These are phyloP conservation scores for Penicillium oxalicum DNA, from an alignment of 2,329 filamentous ascomycete genomes.

Conservation along the genomic window DNA sequence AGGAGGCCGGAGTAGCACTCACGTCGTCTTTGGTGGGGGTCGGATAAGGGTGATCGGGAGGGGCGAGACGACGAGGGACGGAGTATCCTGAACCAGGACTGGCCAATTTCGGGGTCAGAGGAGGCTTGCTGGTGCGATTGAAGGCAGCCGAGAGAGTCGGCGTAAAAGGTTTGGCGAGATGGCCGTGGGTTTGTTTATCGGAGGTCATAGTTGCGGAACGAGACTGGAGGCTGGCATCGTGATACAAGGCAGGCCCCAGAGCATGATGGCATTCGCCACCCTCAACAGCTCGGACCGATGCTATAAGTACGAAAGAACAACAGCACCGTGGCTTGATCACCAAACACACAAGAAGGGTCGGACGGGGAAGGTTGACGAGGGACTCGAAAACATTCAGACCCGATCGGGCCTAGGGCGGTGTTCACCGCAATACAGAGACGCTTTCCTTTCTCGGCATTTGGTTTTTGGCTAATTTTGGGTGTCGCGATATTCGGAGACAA, in stretches of 20 bases:
- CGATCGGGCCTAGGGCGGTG: conserved; percentile 23
- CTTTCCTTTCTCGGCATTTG: background rate
- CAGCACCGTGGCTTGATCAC: conserved; percentile 8
- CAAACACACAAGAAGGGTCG: conserved; percentile 5
- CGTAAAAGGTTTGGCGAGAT: conserved; percentile 55
- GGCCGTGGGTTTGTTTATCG: conserved; percentile 49
- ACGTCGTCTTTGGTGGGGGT: conserved; percentile 44
- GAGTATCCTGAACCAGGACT: conserved; percentile 29
- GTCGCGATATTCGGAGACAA: too few species aligned
- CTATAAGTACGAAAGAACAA: conserved; percentile 4
- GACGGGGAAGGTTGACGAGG: conserved; percentile 10
- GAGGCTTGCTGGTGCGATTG: conserved; percentile 50
- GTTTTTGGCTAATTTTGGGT: background rate
- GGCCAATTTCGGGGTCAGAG: conserved; percentile 56
- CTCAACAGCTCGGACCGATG: background rate
- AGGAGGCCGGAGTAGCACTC: conserved; percentile 47
- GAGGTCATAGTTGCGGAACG: conserved; percentile 42
- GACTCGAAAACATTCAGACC: conserved; percentile 22
- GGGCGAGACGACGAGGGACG: conserved; percentile 29
- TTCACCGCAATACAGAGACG: conserved; percentile 21
- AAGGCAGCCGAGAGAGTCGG: conserved; percentile 62
- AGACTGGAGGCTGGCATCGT: conserved; percentile 45
- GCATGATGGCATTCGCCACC: conserved; percentile 31
- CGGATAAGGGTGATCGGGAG: conserved; percentile 29
- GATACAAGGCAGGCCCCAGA: conserved; percentile 22